phyloP scores from a whole-genome alignment of 768 basidiomycete species.

The Suillus spraguei region DNA sequence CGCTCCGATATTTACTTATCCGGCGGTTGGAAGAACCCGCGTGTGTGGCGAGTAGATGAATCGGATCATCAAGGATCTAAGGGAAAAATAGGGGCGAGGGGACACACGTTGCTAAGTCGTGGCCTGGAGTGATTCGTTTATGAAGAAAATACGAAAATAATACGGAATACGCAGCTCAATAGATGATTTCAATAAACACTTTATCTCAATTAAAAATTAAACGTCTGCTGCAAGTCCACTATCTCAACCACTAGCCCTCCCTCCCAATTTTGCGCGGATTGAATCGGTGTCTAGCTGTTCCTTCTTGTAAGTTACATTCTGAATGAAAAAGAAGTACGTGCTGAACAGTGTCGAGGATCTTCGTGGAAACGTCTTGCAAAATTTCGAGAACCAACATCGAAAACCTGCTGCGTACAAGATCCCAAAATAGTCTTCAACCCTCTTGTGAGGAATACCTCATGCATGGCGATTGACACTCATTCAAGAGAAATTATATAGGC shows the following conservation, averaged over 20 bases:
- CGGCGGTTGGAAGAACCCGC: background rate
- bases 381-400: background rate
- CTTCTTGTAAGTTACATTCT: background rate
- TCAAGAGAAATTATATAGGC: background rate
- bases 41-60: background rate
- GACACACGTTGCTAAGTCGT: background rate
- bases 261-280: background rate
- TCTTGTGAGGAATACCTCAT: background rate
- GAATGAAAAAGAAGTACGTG: background rate
- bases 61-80: background rate
- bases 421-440: background rate
- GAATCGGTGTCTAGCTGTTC: background rate
- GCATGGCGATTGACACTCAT: background rate
- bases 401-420: background rate
- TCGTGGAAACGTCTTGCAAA: background rate
- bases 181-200: background rate
- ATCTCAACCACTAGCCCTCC: background rate
- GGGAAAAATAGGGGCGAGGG: background rate
- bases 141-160: background rate
- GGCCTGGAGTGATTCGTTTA: background rate
- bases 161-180: background rate
- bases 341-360: background rate
- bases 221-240: background rate
- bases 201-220: background rate
- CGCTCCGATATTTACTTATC: background rate